Evolutionary conservation across 1,284 basidiomycete species (phyloP), one percentile per base, ranked within the genome.

Genomic region (Trichosporon coremiiforme): DNA sequence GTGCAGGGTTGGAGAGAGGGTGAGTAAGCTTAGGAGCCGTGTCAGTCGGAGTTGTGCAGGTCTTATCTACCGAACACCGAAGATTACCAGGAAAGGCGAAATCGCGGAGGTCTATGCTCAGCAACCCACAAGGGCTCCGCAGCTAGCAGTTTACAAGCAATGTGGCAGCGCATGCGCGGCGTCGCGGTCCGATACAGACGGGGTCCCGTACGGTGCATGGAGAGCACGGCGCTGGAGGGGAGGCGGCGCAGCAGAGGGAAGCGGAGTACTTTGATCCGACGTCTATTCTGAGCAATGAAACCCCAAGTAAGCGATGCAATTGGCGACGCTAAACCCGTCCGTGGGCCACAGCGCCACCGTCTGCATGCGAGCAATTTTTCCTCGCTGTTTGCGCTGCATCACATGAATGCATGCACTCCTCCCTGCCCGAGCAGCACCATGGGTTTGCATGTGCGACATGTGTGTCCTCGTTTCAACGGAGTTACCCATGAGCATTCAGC

Each of bases 201-300:
- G 25, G 25, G 25, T 25, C 25, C 25, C 25, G 25, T 25, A 25
- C 25, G 25, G 25, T 3, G 25, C 25, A 25, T 25, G 25, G 25
- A 25, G 41, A 12, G 36, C 36, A 38, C 10, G 36, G 5, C 12
- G 17, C 15, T 7, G 41, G 17, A 5, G n/a, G 15, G 41, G 41
- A 15, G 17, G 41, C n/a, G 41, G 41, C 41, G 41, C 41, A 13
- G 36, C 36, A 10, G 33, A 35, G 36, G 13, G 41, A 17, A 15
- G 53, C 53, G 53, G 53, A 57, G 53, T 57, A 57, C 53, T 57
- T 57, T 57, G 53, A 57, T 57, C 25, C 53, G 53, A 12, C 25
- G 22, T 45, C 53, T 57, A 29, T 57, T 57, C 53, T 57, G 15
- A 29, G 53, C 53, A 15, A 10, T n/a, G 17, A 45, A n/a, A 6